These are phyloP conservation scores for Puccinia novopanici DNA, from an alignment of 1,284 basidiomycete genomes.

Conservation along the genomic window DNA sequence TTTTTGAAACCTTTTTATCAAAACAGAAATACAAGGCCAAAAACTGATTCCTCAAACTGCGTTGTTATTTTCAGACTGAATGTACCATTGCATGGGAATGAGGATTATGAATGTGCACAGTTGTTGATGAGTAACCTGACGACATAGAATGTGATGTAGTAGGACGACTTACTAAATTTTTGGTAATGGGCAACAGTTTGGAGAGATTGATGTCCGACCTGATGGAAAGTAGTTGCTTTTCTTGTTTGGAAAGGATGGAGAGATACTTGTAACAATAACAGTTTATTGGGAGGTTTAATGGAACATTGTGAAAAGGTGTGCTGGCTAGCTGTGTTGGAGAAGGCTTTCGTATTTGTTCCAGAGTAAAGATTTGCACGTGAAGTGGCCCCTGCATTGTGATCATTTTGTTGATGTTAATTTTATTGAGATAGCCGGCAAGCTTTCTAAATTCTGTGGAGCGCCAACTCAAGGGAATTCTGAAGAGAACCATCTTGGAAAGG, in stretches of 20 bases:
- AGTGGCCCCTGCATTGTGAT: background rate
- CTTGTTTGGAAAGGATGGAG: background rate
- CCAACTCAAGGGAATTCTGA: background rate
- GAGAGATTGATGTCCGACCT: background rate
- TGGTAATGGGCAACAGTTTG: background rate
- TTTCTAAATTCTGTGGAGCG: background rate
- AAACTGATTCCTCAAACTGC: background rate
- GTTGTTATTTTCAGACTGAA: background rate
- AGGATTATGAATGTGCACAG: conserved; percentile 27
- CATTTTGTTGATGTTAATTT: background rate
- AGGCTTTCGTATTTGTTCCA: background rate
- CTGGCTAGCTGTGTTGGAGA: background rate
- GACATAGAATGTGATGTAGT: background rate
- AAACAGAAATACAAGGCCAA: background rate
- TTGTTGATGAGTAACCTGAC: background rate
- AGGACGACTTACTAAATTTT: background rate
- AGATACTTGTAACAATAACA: background rate
- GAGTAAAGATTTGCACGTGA: background rate
- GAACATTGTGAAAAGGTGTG: background rate
- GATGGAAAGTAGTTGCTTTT: background rate
- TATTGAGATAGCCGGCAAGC: background rate
- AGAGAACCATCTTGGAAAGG: background rate
- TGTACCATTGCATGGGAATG: conserved; percentile 6
- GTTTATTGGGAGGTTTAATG: background rate
- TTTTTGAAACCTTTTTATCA: too few relatives aligned